Evolutionary conservation across 1,139 yeast genomes (phyloP), one percentile per base, ranked within the genome.

Genomic region (Ashbya aceris): DNA sequence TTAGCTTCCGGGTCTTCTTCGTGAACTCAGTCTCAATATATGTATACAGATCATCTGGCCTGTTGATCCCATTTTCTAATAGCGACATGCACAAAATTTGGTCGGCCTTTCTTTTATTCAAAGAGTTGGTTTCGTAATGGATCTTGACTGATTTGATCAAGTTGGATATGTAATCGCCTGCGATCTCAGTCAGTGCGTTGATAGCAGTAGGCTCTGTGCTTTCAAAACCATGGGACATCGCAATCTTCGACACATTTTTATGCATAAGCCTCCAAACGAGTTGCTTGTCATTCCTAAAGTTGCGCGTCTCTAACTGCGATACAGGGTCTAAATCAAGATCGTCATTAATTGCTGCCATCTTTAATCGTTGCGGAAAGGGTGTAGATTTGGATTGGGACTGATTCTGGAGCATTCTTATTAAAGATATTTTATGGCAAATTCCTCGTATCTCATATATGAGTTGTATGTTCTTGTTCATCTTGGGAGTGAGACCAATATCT

Each of bases 191-290:
- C 44, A 93, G 65, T 2, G 87, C 74, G 47, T 84, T 83, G 20
- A 85, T 72, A 1, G 97, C 96, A 46, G 73, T 68, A 9, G 83
- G 76, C 50, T 85, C 86, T 0, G 94, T 76, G 1, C 81, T 70
- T 64, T 93, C 97, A 66, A 85, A 93, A 0, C 99, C 99, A 30
- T 84, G 81, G 43, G 86, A 84, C 97, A 91, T 91, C 1, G 86
- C 79, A 23, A 93, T 68, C 47, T 87, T 86, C 11, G 89, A 76
- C 1, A 85, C 75, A 38, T 80, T 76, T 50, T 84, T 77, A 49
- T 78, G 71, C 64, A 93, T 64, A 0, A 84, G 79, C 1, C 78
- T 70, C 54, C 73, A 76, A 26, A 86, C 83, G 9, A 86, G 70
- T 2, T 73, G 76, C 20, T 68, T 70, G 43, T 73, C 71, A 56